These are phyloP conservation scores for Volutella citrinella DNA, from an alignment of 2,329 filamentous ascomycete species.

Conservation along the genomic window DNA sequence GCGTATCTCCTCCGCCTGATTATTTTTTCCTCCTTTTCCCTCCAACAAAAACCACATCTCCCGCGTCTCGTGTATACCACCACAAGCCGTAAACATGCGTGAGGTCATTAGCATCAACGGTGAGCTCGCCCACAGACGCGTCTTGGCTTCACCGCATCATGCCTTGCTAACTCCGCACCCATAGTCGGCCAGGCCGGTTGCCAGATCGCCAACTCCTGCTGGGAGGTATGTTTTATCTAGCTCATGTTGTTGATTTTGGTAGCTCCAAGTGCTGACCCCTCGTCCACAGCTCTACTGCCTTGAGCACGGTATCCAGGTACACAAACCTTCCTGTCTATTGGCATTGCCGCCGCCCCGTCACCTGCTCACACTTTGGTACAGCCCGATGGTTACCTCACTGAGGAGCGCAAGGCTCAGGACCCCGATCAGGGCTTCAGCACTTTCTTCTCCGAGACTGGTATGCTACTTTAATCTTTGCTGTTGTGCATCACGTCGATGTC, in stretches of 20 bases:
- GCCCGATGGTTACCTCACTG: slow-evolving; percentile 98
- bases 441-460: slow-evolving; percentile 99
- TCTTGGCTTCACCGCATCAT: slow-evolving; percentile 41
- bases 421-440: slow-evolving; percentile 99
- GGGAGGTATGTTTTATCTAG: slow-evolving; percentile 76
- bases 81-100: slow-evolving; percentile 77
- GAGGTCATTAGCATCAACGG: slow-evolving; percentile 99
- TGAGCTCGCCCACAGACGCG: slow-evolving; percentile 48
- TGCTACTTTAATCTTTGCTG: too few species aligned
- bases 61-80: too few species aligned
- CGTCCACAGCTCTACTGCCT: slow-evolving; percentile 97
- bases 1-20: slow-evolving; percentile 29
- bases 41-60: slow-evolving; percentile 19
- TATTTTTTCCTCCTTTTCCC: slow-evolving; percentile 29
- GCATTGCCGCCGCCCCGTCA: too few species aligned
- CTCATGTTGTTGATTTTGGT: slow-evolving; percentile 22
- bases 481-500: too few species aligned
- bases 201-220: slow-evolving; percentile 99
- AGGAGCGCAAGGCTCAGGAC: slow-evolving; percentile 91
- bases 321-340: too few species aligned
- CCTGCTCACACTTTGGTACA: too few species aligned
- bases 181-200: slow-evolving; percentile 99
- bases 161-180: slow-evolving; percentile 49
- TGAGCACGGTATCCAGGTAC: slow-evolving; percentile 98
- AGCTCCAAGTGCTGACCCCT: slow-evolving; percentile 19